A percentile compares a stretch with the other conserved stretches of the same genome.
phyloP scores from a whole-genome alignment of 352 stramenopile genomes.

The Pythium apleroticum region DNA sequence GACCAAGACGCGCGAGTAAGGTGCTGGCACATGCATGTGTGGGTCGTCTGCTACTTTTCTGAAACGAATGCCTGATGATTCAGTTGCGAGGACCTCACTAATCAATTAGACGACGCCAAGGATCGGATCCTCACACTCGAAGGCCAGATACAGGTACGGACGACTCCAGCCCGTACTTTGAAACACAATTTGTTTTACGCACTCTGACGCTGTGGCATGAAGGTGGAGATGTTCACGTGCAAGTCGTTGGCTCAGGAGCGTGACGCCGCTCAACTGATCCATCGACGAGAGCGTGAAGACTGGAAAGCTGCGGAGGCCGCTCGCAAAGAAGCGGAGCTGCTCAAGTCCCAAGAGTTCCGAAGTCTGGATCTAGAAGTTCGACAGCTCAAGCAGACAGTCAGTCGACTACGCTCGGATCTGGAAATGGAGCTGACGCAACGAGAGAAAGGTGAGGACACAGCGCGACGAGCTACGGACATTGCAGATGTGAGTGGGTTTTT shows the following conservation, averaged over 20 bases:
- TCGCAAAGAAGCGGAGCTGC: slow-evolving; percentile 29
- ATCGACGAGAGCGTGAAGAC: slow-evolving; percentile 37
- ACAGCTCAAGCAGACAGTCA: slow-evolving; percentile 41
- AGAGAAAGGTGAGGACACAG: slow-evolving; percentile 39
- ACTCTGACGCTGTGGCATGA: not conserved
- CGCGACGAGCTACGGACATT: slow-evolving; percentile 34
- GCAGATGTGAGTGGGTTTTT: slow-evolving; percentile 34
- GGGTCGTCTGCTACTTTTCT: too few species aligned
- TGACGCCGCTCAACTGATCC: slow-evolving; percentile 41
- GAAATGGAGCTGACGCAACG: slow-evolving; percentile 47
- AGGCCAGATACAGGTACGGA: slow-evolving; percentile 45
- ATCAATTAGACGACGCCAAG: slow-evolving; percentile 37
- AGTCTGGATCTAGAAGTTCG: slow-evolving; percentile 54
- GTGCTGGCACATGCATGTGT: too few species aligned
- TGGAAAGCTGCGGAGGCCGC: slow-evolving; percentile 36
- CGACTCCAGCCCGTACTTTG: too few species aligned
- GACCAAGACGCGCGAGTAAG: slow-evolving; percentile 38
- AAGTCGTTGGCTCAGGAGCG: slow-evolving; percentile 46
- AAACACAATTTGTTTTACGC: too few species aligned
- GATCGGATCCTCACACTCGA: slow-evolving; percentile 43
- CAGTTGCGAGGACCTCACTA: slow-evolving; percentile 35
- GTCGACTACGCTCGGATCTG: slow-evolving; percentile 43
- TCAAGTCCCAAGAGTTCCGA: slow-evolving; percentile 46
- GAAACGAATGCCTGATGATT: too few species aligned
- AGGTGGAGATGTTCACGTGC: slow-evolving; percentile 53